Conservation (phyloP, 139 green algal genomes). For the Chlorella sp. region DNA sequence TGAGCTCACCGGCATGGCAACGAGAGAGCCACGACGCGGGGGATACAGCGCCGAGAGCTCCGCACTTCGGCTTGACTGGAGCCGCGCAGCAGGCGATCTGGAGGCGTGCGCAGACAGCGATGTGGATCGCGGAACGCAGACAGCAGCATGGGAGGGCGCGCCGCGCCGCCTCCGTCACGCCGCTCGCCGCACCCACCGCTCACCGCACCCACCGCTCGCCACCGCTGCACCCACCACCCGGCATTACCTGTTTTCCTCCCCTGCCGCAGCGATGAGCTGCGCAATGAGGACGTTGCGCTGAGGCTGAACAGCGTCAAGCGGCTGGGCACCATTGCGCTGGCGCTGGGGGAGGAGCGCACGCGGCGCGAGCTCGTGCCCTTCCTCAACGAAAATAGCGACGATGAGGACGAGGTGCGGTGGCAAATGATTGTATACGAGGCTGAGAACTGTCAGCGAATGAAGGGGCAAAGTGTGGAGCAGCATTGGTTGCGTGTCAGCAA, state of each 20-base stretch:
- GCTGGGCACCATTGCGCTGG: conserved; percentile 91
- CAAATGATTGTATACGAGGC: too few species aligned
- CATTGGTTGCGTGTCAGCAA: too few species aligned
- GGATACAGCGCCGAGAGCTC: too few species aligned
- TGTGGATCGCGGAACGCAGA: not conserved
- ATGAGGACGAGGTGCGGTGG: conserved; percentile 91
- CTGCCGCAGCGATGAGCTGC: conserved; percentile 91
- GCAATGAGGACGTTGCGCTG: conserved; percentile 93
- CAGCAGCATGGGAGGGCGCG: too few species aligned
- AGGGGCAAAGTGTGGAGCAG: too few species aligned
- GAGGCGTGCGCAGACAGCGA: not conserved
- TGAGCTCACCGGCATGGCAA: conserved; percentile 41
- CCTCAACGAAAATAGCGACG: conserved; percentile 93
- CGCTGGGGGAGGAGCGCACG: conserved; percentile 94
- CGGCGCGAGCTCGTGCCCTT: conserved; percentile 98
- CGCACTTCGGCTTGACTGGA: too few species aligned
- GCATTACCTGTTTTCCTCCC: too few species aligned
- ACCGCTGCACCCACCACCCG: not conserved
- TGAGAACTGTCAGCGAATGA: too few species aligned
- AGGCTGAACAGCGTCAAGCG: conserved; percentile 92
- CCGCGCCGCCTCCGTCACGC: too few species aligned
- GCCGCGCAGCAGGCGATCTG: too few species aligned
- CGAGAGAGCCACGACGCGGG: too few species aligned
- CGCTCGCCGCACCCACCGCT: not conserved
- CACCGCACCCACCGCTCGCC: not conserved